Conservation (phyloP, 495 filamentous ascomycete genomes). For the Neurospora sp. region DNA sequence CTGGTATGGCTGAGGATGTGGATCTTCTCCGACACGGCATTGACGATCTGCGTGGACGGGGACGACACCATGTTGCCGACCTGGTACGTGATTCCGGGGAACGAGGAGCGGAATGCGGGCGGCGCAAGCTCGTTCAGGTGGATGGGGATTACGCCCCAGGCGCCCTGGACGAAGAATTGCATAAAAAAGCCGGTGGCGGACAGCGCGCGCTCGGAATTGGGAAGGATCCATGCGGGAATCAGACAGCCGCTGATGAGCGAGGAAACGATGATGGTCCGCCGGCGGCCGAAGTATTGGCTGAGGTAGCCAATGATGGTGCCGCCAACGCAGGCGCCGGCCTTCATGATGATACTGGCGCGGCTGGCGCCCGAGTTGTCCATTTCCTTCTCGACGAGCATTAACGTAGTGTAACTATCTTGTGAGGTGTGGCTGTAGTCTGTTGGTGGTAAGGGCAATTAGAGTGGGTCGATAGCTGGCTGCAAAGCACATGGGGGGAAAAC, state of each 20-base stretch:
- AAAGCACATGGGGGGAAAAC: not conserved
- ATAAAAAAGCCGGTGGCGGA: conserved; percentile 63
- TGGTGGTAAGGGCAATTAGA: not conserved
- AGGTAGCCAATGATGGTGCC: conserved; percentile 63
- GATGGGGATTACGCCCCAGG: conserved; percentile 70
- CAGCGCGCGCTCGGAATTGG: conserved; percentile 43
- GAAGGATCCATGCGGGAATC: conserved; percentile 67
- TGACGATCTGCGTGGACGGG: conserved; percentile 62
- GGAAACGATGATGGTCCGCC: conserved; percentile 50
- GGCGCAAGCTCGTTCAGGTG: conserved; percentile 72
- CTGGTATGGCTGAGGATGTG: conserved; percentile 39
- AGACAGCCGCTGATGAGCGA: conserved; percentile 47
- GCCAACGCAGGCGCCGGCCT: conserved; percentile 62
- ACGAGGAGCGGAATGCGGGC: conserved; percentile 59
- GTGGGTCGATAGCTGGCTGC: not conserved
- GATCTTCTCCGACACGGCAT: conserved; percentile 50
- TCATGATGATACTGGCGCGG: conserved; percentile 64
- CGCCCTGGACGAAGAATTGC: conserved; percentile 71
- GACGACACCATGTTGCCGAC: conserved; percentile 69
- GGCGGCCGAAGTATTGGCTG: conserved; percentile 61
- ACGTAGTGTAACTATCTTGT: conserved; percentile 71
- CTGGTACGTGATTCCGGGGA: conserved; percentile 62
- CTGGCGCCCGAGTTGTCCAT: conserved; percentile 49
- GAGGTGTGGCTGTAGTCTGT: conserved; percentile 57
- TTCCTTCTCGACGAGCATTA: conserved; percentile 58